These are phyloP conservation scores for Lenzites betulinus DNA, from an alignment of 768 basidiomycete species.

Conservation along the genomic window DNA sequence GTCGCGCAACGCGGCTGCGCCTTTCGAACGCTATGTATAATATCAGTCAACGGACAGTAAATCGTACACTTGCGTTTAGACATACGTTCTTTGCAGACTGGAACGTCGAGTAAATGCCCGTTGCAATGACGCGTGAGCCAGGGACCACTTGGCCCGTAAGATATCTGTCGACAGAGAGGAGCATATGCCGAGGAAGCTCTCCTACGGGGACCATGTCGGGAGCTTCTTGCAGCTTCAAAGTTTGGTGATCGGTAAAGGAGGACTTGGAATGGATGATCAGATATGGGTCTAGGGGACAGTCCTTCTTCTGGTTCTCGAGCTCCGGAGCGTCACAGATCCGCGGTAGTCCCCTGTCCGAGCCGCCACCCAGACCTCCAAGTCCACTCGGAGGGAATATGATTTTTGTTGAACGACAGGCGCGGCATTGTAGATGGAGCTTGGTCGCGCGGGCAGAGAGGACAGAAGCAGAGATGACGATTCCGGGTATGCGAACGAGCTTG, in stretches of 20 bases:
- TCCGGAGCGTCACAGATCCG: constrained; percentile 83
- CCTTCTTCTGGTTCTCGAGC: constrained; percentile 83
- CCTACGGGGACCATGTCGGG: constrained; percentile 99
- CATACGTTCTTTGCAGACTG: constrained; percentile 83
- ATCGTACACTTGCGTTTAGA: constrained; percentile 8
- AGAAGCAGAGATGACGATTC: constrained; percentile 97
- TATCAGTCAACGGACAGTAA: not conserved
- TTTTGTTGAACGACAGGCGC: constrained; percentile 81
- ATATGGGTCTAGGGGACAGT: constrained; percentile 96
- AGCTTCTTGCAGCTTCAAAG: constrained; percentile 95
- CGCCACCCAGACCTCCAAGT: constrained; percentile 84
- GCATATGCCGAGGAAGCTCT: constrained; percentile 94
- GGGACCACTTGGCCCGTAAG: constrained; percentile 93
- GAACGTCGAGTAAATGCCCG: constrained; percentile 97
- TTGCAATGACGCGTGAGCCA: constrained; percentile 92
- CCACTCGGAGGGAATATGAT: constrained; percentile 76
- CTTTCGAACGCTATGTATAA: constrained; percentile 63
- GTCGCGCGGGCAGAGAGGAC: constrained; percentile 92
- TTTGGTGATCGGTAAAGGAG: constrained; percentile 93
- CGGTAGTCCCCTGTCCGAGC: constrained; percentile 83
- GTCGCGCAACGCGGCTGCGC: constrained; percentile 87
- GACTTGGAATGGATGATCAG: constrained; percentile 94
- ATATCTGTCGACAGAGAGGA: constrained; percentile 88
- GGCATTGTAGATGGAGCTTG: constrained; percentile 90
- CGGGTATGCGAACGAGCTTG: constrained; percentile 93